These are phyloP conservation scores for Wallacemonas sp. DNA, from an alignment of 208 protist genomes.

Conservation along the genomic window DNA sequence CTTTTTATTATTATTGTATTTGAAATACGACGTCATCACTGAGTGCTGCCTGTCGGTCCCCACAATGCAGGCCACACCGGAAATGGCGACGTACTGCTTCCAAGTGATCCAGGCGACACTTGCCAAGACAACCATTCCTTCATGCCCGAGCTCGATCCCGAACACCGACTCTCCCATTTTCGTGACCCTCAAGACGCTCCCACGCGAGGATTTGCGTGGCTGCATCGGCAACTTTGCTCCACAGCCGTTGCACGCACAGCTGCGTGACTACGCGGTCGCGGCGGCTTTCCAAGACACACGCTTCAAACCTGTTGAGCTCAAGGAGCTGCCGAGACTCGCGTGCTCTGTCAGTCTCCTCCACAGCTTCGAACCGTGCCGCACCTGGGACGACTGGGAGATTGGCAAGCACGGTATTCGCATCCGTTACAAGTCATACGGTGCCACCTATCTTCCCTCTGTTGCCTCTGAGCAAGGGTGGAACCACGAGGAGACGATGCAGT, in stretches of 20 bases:
- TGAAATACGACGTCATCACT: too few relatives aligned
- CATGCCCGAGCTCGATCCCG: constrained; percentile 51
- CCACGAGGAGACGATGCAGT: constrained; percentile 60
- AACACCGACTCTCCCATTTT: constrained; percentile 74
- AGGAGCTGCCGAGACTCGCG: constrained; percentile 60
- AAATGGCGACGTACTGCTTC: constrained; percentile 90
- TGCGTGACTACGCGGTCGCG: constrained; percentile 65
- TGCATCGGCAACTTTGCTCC: constrained; percentile 83
- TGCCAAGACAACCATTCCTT: constrained; percentile 30
- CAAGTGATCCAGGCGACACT: constrained; percentile 59
- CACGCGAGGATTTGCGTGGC: constrained; percentile 64
- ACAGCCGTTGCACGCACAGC: constrained; percentile 63
- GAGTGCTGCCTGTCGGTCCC: not conserved
- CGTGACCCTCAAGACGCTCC: constrained; percentile 64
- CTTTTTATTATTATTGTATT: too few relatives aligned
- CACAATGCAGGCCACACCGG: constrained; percentile 53
- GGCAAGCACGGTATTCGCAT: constrained; percentile 82
- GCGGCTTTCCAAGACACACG: constrained; percentile 78
- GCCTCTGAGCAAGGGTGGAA: constrained; percentile 74
- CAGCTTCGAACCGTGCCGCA: constrained; percentile 67
- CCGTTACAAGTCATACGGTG: constrained; percentile 56
- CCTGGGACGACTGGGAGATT: constrained; percentile 85
- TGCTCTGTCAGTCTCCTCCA: constrained; percentile 86
- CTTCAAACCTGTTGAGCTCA: constrained; percentile 61
- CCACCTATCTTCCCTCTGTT: constrained; percentile 84